Percentiles rank a stretch among this genome's conserved stretches.
These are phyloP conservation scores for Penicillium griseofulvum DNA, from an alignment of 2,329 filamentous ascomycete species.

Conservation along the genomic window DNA sequence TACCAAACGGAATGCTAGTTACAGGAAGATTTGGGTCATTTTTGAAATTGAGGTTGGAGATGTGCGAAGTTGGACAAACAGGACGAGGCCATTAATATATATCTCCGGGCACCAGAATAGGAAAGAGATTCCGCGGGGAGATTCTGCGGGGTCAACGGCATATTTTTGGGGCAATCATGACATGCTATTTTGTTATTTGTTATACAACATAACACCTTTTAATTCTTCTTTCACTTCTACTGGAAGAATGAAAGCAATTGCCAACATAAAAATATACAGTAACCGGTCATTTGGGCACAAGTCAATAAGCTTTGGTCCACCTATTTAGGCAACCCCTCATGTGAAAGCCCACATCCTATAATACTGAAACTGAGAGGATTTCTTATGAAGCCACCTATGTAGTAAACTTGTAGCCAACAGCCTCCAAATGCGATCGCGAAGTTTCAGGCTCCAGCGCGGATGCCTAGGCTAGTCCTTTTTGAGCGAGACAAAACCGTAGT, in stretches of 20 bases:
- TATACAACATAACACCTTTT: no score
- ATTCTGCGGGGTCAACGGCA: not conserved
- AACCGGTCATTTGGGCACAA: not conserved
- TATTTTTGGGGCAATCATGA: not conserved
- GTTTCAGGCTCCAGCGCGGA: not conserved
- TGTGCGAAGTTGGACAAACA: not conserved
- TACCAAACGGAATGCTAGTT: not conserved
- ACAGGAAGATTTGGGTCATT: slow-evolving; percentile 5
- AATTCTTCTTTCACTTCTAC: not conserved
- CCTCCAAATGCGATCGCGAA: not conserved
- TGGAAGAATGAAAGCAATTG: not conserved
- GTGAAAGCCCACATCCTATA: no score
- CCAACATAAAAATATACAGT: not conserved
- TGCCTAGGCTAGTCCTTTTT: slow-evolving; percentile 1
- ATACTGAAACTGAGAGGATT: not conserved
- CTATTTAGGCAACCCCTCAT: not conserved
- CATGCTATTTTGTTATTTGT: not conserved
- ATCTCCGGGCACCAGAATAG: not conserved
- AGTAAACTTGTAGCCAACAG: not conserved
- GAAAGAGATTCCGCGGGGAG: slow-evolving; percentile 3
- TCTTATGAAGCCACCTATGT: not conserved
- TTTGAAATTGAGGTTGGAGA: not conserved
- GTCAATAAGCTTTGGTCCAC: not conserved
- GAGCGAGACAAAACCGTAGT: not conserved
- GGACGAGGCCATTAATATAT: not conserved